These are phyloP conservation scores for Hortaea sp. DNA, from an alignment of 2,329 filamentous ascomycete genomes.

Conservation along the genomic window DNA sequence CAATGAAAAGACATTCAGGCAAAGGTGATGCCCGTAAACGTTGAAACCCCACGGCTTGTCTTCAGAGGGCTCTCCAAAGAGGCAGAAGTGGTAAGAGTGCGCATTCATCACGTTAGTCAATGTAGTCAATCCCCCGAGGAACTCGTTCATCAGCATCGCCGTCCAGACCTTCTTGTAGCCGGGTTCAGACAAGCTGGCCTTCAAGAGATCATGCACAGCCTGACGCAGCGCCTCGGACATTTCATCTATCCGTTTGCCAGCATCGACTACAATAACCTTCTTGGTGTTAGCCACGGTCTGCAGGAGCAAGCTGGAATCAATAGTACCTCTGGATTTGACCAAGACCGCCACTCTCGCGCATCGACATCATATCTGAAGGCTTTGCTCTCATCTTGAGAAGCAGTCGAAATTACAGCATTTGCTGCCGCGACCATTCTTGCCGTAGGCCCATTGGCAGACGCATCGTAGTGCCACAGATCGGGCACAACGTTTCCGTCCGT, in stretches of 20 bases:
- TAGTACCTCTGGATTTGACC: slow-evolving; percentile 56
- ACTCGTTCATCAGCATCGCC: slow-evolving; percentile 64
- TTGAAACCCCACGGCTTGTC: slow-evolving; percentile 58
- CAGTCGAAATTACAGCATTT: slow-evolving; percentile 14
- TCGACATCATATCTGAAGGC: slow-evolving; percentile 51
- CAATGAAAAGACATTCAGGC: slow-evolving; percentile 59
- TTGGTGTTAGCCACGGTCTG: not conserved
- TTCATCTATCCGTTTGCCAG: slow-evolving; percentile 58
- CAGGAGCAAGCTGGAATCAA: not conserved
- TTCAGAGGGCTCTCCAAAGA: slow-evolving; percentile 54
- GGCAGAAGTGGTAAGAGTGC: slow-evolving; percentile 62
- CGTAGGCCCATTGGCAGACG: slow-evolving; percentile 35
- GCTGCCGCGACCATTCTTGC: slow-evolving; percentile 44
- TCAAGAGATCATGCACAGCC: slow-evolving; percentile 46
- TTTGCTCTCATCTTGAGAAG: slow-evolving; percentile 33
- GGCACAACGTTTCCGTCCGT: slow-evolving; percentile 44
- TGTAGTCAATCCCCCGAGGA: slow-evolving; percentile 57
- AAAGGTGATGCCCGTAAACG: slow-evolving; percentile 70
- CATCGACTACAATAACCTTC: slow-evolving; percentile 52
- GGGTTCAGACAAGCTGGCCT: slow-evolving; percentile 51
- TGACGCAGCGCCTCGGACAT: slow-evolving; percentile 35
- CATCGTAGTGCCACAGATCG: slow-evolving; percentile 12
- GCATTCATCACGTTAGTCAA: slow-evolving; percentile 57
- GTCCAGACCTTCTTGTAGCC: slow-evolving; percentile 58
- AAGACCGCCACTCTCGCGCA: slow-evolving; percentile 60